Percentiles rank a stretch among this genome's conserved stretches.
phyloP scores from a whole-genome alignment of 2,329 filamentous ascomycete species.

The Diplocarpon rosae region DNA sequence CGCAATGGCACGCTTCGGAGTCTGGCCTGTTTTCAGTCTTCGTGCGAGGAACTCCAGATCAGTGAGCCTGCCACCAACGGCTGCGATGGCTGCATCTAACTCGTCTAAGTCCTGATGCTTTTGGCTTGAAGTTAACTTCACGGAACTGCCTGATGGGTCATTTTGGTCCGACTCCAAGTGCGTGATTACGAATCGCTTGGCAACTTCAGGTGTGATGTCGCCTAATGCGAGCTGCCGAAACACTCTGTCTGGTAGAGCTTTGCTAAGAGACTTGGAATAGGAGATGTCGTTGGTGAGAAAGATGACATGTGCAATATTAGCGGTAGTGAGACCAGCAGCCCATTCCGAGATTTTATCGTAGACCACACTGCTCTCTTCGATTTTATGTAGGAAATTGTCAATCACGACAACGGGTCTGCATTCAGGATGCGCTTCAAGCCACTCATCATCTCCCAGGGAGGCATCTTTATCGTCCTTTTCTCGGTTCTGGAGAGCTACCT shows the following conservation, averaged over 20 bases:
- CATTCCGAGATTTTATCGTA: conserved; percentile 78
- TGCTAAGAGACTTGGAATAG: conserved; percentile 77
- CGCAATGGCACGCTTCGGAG: conserved; percentile 65
- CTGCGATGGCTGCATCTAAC: conserved; percentile 70
- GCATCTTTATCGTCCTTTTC: conserved; percentile 65
- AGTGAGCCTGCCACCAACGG: conserved; percentile 82
- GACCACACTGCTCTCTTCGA: conserved; percentile 51
- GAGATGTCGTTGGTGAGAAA: conserved; percentile 86
- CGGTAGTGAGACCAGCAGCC: conserved; percentile 75
- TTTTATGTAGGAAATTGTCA: conserved; percentile 84
- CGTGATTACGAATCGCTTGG: conserved; percentile 80
- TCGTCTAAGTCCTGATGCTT: conserved; percentile 46
- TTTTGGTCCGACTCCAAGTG: conserved; percentile 48
- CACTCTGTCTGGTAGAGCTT: conserved; percentile 79
- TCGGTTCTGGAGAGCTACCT: conserved; percentile 60
- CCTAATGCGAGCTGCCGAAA: conserved; percentile 79
- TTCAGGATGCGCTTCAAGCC: conserved; percentile 81
- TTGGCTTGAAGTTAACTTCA: conserved; percentile 24
- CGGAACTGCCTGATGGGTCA: conserved; percentile 24
- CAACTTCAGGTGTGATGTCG: conserved; percentile 76
- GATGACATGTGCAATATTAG: conserved; percentile 86
- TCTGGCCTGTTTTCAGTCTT: conserved; percentile 77
- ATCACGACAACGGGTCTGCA: conserved; percentile 73
- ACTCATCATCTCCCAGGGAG: conserved; percentile 69
- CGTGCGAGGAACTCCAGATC: conserved; percentile 92